Conservation (phyloP, 345 rosid genomes). For the Aurinia saxatilis region DNA sequence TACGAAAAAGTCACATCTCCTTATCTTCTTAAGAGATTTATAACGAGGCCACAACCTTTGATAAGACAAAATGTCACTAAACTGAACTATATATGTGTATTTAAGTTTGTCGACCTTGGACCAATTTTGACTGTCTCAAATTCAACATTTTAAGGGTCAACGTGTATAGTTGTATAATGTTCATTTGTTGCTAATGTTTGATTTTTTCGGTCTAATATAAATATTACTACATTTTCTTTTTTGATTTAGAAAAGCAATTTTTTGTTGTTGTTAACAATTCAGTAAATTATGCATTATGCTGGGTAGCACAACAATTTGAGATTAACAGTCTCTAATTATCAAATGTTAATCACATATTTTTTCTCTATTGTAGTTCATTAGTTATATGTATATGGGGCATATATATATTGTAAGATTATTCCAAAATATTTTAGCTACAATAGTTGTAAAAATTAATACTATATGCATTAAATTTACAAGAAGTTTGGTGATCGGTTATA, state of each 20-base stretch:
- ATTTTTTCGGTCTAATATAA: not conserved
- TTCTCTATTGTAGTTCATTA: not conserved
- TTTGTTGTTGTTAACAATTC: too few relatives aligned
- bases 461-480: not conserved
- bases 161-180: not conserved
- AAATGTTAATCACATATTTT: not conserved
- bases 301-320: not conserved
- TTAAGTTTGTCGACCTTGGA: slow-evolving; percentile 16
- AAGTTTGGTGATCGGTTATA: slow-evolving; percentile 3
- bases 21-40: slow-evolving; percentile 21
- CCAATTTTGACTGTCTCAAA: slow-evolving; percentile 12
- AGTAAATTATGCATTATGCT: too few relatives aligned
- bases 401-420: not conserved
- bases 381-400: not conserved
- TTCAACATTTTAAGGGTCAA: slow-evolving; percentile 17
- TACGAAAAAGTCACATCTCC: slow-evolving; percentile 22
- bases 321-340: not conserved
- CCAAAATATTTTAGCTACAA: not conserved
- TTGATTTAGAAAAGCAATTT: too few relatives aligned
- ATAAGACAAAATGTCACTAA: slow-evolving; percentile 18
- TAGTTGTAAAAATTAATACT: not conserved
- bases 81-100: not conserved
- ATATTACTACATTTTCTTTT: not conserved
- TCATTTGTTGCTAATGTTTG: not conserved
- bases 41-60: slow-evolving; percentile 8